Percentiles rank a stretch among this genome's conserved stretches.
Conservation (phyloP, 2,329 filamentous ascomycete species). For the Penicillium rolfsii region DNA sequence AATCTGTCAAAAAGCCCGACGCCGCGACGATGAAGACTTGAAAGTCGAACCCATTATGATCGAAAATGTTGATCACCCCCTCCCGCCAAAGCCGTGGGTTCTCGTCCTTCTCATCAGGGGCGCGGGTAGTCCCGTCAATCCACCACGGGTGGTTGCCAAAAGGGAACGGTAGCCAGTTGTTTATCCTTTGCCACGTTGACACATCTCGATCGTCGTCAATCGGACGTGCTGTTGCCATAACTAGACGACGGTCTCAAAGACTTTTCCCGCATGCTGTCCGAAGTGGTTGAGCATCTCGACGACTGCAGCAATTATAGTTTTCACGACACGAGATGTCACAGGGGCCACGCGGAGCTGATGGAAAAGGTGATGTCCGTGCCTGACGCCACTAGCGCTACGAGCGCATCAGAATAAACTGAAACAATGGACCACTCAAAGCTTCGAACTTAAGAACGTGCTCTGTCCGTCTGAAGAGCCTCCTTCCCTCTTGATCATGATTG, state of each 20-base stretch:
- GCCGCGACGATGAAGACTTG: constrained; percentile 15
- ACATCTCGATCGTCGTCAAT: background rate
- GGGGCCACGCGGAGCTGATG: constrained; percentile 4
- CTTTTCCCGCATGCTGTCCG: background rate
- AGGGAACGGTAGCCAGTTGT: constrained; percentile 9
- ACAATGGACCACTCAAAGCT: constrained; percentile 3
- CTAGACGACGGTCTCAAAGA: background rate
- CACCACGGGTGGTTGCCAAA: constrained; percentile 14
- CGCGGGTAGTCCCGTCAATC: constrained; percentile 11
- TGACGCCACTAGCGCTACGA: constrained; percentile 8
- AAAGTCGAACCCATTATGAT: constrained; percentile 12
- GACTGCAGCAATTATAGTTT: background rate
- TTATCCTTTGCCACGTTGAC: constrained; percentile 6
- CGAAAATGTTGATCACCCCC: constrained; percentile 11
- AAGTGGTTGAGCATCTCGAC: background rate
- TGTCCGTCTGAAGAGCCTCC: constrained; percentile 2
- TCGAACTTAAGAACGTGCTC: constrained; percentile 5
- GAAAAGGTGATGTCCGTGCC: constrained; percentile 5
- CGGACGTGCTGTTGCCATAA: constrained; percentile 1
- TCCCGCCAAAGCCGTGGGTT: constrained; percentile 7
- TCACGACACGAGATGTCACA: background rate
- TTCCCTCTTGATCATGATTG: background rate
- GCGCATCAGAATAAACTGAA: background rate
- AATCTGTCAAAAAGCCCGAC: constrained; percentile 13
- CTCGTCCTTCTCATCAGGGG: constrained; percentile 10